A percentile compares a stretch with the other conserved stretches of the same genome.
Evolutionary conservation across 2,329 filamentous ascomycete species (phyloP).

Genomic region (Fusarium piperis): DNA sequence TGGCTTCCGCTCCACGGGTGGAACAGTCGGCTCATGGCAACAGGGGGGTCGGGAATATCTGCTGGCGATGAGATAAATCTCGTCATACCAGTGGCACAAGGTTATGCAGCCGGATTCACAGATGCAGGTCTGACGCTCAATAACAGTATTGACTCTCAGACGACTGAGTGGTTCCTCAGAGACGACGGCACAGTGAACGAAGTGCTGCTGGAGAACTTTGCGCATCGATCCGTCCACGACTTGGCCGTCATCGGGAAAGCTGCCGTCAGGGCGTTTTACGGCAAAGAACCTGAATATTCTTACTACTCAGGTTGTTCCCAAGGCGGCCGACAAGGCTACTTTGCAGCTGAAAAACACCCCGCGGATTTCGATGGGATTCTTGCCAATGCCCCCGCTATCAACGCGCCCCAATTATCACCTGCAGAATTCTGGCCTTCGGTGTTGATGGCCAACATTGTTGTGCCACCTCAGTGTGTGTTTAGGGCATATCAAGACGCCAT

Average conservation of each 20-base stretch:
- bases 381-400: neutral
- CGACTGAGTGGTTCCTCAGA: neutral
- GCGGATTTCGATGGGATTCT: neutral
- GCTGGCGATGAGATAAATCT: neutral
- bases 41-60: neutral
- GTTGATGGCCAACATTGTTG: neutral
- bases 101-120: neutral
- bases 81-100: neutral
- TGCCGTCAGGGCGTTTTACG: neutral
- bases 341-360: neutral
- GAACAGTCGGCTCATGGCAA: neutral
- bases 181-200: neutral
- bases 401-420: neutral
- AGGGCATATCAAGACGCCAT: neutral
- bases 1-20: neutral
- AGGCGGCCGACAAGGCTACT: neutral
- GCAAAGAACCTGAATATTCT: neutral
- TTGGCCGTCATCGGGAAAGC: neutral
- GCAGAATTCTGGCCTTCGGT: neutral
- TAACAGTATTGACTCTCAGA: neutral
- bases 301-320: neutral
- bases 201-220: neutral
- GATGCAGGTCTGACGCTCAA: neutral
- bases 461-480: neutral
- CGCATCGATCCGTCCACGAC: neutral